A percentile compares a stretch with the other conserved stretches of the same genome.
These are phyloP conservation scores for Malbranchea cinnamomea DNA, from an alignment of 2,329 filamentous ascomycete species.

Conservation along the genomic window DNA sequence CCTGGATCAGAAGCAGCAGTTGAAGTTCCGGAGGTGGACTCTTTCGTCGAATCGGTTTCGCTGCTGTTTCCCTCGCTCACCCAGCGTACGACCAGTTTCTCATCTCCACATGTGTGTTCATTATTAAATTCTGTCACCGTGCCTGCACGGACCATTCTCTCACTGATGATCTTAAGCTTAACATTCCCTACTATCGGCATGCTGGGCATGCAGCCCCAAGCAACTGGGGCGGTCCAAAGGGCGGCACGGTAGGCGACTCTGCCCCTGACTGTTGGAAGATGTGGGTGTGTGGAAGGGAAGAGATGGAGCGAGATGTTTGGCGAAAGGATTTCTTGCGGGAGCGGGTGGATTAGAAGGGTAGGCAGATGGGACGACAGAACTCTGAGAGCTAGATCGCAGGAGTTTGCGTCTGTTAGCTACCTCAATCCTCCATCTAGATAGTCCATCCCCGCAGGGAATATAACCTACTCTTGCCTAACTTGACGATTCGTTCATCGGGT, in stretches of 20 bases:
- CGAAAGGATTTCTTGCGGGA: conserved; percentile 47
- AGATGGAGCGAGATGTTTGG: conserved; percentile 48
- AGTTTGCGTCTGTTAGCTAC: conserved; percentile 2
- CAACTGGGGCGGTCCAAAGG: conserved; percentile 88
- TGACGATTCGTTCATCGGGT: conserved; percentile 9
- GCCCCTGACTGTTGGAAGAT: conserved; percentile 79
- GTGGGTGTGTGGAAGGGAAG: conserved; percentile 46
- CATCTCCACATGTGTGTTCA: conserved; percentile 31
- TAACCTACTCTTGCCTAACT: conserved; percentile 9
- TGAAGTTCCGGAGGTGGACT: conserved; percentile 6
- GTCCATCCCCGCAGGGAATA: neutral
- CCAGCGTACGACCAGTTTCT: conserved; percentile 88
- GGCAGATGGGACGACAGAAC: conserved; percentile 48
- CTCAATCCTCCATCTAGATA: no score
- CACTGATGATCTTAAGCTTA: conserved; percentile 69
- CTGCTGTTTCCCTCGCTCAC: conserved; percentile 37
- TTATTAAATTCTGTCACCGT: conserved; percentile 23
- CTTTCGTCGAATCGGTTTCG: neutral
- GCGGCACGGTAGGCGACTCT: conserved; percentile 83
- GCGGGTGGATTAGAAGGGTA: conserved; percentile 43
- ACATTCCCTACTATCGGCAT: conserved; percentile 86
- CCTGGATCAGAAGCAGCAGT: no score
- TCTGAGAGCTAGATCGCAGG: conserved; percentile 35
- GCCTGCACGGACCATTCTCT: conserved; percentile 61
- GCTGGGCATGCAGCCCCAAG: conserved; percentile 83